A percentile compares a stretch with the other conserved stretches of the same genome.
Conservation (phyloP, 202 grass and related monocot species). For the Bolboschoenoplectus hybrid region DNA sequence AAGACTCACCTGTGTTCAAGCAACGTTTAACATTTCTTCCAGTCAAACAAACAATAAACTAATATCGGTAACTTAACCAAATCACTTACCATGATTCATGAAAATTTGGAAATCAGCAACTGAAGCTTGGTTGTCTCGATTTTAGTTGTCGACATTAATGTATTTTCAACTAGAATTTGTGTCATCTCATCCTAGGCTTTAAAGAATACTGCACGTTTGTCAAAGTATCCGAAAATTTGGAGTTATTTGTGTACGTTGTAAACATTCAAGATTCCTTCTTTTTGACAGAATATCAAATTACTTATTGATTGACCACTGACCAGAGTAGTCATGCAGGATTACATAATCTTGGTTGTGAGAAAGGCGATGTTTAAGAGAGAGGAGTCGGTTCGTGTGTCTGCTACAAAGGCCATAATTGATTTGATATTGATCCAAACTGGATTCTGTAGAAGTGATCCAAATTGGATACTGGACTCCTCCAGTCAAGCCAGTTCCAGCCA, state of each 20-base stretch:
- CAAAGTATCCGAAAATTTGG: not conserved
- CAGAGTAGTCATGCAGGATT: conserved; percentile 62
- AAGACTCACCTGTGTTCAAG: not conserved
- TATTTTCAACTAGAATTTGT: not conserved
- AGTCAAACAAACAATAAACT: not conserved
- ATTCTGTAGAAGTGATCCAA: conserved; percentile 53
- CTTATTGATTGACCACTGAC: conserved; percentile 1
- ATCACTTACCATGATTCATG: not conserved
- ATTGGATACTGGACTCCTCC: conserved; percentile 63
- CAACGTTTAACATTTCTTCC: conserved; percentile 1
- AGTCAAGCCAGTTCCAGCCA: conserved; percentile 90
- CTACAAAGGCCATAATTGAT: conserved; percentile 73
- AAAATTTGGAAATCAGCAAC: not conserved
- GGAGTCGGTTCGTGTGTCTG: conserved; percentile 62
- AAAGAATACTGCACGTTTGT: not conserved
- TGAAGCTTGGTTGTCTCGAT: not conserved
- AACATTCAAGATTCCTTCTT: not conserved
- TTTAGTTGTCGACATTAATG: not conserved
- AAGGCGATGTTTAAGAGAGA: conserved; percentile 93
- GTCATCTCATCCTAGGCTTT: not conserved
- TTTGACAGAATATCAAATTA: conserved; percentile 11
- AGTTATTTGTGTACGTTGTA: not conserved
- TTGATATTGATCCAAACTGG: conserved; percentile 62
- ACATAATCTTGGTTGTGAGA: conserved; percentile 83
- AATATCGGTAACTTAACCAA: not conserved